Conservation (phyloP, 73 alveolate genomes). For the Uronychia binucleata region DNA sequence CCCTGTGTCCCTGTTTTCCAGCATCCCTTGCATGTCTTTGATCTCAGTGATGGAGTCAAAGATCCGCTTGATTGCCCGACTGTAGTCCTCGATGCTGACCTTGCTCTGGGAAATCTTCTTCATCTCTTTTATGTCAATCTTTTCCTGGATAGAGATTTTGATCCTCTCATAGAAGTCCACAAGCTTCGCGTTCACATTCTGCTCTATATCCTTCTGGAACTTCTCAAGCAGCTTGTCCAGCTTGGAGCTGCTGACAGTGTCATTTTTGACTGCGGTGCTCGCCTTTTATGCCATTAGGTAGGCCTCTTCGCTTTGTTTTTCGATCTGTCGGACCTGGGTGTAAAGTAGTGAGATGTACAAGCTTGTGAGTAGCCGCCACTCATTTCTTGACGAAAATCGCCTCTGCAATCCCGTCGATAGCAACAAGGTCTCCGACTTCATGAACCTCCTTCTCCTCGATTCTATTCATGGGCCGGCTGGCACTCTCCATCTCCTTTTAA, state of each 20-base stretch:
- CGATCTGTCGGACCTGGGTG: background rate
- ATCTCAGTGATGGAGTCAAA: background rate
- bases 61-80: background rate
- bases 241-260: background rate
- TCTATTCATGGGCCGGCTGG: background rate
- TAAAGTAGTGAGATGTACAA: background rate
- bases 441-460: background rate
- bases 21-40: background rate
- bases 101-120: background rate
- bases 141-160: background rate
- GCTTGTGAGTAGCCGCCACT: background rate
- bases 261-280: background rate
- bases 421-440: background rate
- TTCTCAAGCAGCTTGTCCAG: background rate
- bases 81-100: background rate
- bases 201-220: background rate
- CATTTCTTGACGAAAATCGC: background rate
- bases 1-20: background rate
- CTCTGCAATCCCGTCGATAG: background rate
- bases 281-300: background rate
- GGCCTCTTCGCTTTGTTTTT: background rate
- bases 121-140: background rate
- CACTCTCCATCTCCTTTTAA: background rate
- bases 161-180: background rate
- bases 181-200: background rate